Base-by-base conservation (phyloP, 768 basidiomycete genomes). In the Filobasidium wieringae region DNA sequence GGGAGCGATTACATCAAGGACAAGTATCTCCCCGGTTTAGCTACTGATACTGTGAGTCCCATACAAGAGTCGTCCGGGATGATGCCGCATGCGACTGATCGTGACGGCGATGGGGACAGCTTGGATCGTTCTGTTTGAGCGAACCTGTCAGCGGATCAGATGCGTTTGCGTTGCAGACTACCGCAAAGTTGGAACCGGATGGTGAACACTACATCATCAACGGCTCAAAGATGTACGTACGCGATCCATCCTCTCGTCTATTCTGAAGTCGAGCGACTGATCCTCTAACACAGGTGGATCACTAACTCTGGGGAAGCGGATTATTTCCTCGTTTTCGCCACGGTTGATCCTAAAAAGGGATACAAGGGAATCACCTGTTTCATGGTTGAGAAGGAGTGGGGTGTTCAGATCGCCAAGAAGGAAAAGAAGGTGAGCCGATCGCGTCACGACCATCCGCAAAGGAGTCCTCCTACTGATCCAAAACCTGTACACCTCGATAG, bases 361-460 rank as follows among this genome's bases (percentile, higher is more conserved):
- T 97, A 99, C 81, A 99, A 97, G 74, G 95, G 95, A 22, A 99
- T 99, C 73, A 93, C 95, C 4, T 97, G 93, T 75, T 99, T 99
- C 75, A 77, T 93, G 47, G 87, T 89, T 27, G 90, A 89, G 43
- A 93, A 88, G 74, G 90, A 93, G 59, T 91, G 92, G 88, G 95
- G 93, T 11, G 79, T 99, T 60, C 78, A 96, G 73, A 89, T 97
- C 59, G 92, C 92, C 17, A 99, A 99, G 80, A 96, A 96, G 78
- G 95, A 99, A 74, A 84, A 95, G 75, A 99, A 99, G 71, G 75
- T 75, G 32, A 29, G 67, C 47, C 27, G 0, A 26, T 12, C 19
- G 26, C 36, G 22, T 24, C 22, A 27, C 14, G 43, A 27, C 11
- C 24, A 43, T 19, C 22, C 22, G n/a, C 19, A 47, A 24, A 43